These are phyloP conservation scores for Arabidopsis hybrid DNA, from an alignment of 441 rosid genomes.

Conservation along the genomic window DNA sequence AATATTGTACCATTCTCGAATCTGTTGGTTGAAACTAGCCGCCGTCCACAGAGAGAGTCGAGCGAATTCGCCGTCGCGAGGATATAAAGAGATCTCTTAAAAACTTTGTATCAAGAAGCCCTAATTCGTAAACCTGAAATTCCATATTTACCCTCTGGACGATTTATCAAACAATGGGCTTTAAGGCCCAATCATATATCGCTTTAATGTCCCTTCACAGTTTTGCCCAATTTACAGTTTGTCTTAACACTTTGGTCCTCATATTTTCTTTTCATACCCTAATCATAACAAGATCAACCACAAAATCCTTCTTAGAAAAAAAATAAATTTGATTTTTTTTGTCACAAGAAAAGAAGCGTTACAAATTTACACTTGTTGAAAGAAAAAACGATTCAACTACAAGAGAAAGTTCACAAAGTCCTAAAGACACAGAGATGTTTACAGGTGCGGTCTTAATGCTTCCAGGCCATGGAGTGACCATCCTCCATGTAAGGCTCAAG, in stretches of 20 bases:
- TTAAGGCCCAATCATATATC: neutral
- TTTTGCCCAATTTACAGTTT: neutral
- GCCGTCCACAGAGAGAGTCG: constrained; percentile 16
- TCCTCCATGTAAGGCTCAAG: constrained; percentile 80
- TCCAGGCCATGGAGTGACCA: constrained; percentile 77
- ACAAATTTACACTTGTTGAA: neutral
- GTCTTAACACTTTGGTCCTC: constrained; percentile 18
- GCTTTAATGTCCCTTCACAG: neutral
- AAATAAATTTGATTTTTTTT: neutral
- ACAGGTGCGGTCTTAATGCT: constrained; percentile 52
- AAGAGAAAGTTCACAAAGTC: neutral
- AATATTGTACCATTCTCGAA: constrained; percentile 29
- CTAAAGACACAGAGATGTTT: neutral
- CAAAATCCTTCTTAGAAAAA: neutral
- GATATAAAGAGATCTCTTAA: constrained; percentile 12
- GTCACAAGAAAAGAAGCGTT: neutral
- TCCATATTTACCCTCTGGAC: constrained; percentile 8
- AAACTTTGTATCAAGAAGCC: constrained; percentile 10
- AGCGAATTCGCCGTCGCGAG: neutral
- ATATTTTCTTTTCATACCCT: neutral
- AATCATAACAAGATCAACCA: neutral
- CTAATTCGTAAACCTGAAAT: neutral
- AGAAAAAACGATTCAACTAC: neutral
- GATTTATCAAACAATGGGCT: constrained; percentile 10
- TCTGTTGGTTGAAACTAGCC: constrained; percentile 23